These are phyloP conservation scores for Paragyromitra xinjiangensis DNA, from an alignment of 495 filamentous ascomycete species.

Conservation along the genomic window DNA sequence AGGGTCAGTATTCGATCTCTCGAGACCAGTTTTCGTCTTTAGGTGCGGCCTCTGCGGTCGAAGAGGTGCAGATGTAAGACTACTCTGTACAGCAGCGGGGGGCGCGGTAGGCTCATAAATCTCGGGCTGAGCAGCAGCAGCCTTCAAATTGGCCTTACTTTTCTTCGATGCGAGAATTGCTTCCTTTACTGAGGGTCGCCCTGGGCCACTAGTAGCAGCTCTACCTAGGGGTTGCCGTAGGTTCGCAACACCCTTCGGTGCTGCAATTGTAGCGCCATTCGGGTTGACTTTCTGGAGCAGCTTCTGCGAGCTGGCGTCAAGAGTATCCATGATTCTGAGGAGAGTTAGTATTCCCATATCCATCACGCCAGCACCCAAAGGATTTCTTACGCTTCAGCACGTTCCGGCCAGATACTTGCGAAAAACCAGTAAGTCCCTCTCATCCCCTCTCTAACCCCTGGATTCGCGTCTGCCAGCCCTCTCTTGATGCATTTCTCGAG, in stretches of 20 bases:
- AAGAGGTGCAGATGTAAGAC: constrained; percentile 58
- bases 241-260: constrained; percentile 64
- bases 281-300: constrained; percentile 84
- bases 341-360: constrained; percentile 55
- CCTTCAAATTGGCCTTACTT: constrained; percentile 67
- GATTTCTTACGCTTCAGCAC: constrained; percentile 72
- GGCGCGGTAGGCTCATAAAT: constrained; percentile 63
- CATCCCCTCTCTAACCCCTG: constrained; percentile 83
- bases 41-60: constrained; percentile 60
- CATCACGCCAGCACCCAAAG: background rate
- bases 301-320: constrained; percentile 77
- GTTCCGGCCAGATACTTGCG: constrained; percentile 75
- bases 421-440: constrained; percentile 87
- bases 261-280: constrained; percentile 65
- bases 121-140: constrained; percentile 67
- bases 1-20: constrained; percentile 53
- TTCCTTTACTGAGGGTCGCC: constrained; percentile 72
- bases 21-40: constrained; percentile 58
- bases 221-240: constrained; percentile 61
- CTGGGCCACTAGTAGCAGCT: constrained; percentile 65
- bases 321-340: constrained; percentile 72
- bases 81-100: constrained; percentile 57
- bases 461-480: constrained; percentile 84
- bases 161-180: constrained; percentile 85
- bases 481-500: constrained; percentile 89